Percentiles rank a stretch among this genome's conserved stretches.
These are phyloP conservation scores for Sporothrix sp. DNA, from an alignment of 2,329 filamentous ascomycete genomes.

Conservation along the genomic window DNA sequence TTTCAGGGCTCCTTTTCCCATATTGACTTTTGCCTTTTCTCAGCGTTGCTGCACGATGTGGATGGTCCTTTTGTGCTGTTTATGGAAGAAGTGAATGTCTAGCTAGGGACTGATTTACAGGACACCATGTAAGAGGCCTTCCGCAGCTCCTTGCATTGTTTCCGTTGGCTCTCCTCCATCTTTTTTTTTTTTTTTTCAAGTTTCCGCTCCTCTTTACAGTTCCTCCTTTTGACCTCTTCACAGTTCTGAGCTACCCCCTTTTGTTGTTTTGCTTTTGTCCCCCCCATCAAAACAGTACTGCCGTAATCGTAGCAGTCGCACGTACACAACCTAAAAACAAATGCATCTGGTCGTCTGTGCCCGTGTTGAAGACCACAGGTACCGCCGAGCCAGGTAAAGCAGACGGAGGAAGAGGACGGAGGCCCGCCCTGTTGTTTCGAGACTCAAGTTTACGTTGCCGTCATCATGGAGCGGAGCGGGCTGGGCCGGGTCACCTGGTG, in stretches of 20 bases:
- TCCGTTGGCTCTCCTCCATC: neutral
- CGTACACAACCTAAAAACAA: neutral
- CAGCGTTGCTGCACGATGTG: no score
- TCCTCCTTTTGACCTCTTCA: no score
- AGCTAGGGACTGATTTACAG: no score
- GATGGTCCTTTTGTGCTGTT: no score
- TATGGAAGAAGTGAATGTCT: no score
- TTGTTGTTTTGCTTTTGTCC: neutral
- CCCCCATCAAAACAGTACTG: neutral
- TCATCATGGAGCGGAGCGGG: slow-evolving; percentile 60
- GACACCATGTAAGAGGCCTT: no score
- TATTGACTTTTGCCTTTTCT: no score
- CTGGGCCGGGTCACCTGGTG: slow-evolving; percentile 51
- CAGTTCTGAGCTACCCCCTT: no score
- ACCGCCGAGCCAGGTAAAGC: neutral
- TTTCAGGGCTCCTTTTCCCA: no score
- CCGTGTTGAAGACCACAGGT: neutral
- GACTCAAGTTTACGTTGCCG: slow-evolving; percentile 42
- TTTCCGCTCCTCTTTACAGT: no score
- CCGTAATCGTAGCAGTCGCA: neutral
- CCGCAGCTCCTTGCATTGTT: no score
- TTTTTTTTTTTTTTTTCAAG: neutral
- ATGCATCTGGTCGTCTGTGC: neutral
- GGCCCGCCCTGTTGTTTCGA: neutral
- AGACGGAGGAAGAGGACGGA: neutral